These are phyloP conservation scores for Flaveria trinervia DNA, from an alignment of 129 eudicot genomes.

Conservation along the genomic window DNA sequence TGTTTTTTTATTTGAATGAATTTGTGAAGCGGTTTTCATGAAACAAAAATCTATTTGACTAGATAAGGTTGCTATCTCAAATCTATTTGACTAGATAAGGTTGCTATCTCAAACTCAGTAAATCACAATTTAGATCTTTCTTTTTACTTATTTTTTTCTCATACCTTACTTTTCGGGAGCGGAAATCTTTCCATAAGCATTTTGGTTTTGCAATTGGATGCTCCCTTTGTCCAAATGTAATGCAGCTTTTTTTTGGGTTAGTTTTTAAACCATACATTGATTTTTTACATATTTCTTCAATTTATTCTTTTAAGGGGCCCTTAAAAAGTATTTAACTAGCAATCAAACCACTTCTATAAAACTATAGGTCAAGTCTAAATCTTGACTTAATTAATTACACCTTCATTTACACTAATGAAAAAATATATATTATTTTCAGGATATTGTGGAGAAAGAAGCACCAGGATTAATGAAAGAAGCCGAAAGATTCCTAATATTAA, in stretches of 20 bases:
- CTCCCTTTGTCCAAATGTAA: no score
- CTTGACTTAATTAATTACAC: not conserved
- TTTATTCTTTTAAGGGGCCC: no score
- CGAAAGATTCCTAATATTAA: conserved; percentile 81
- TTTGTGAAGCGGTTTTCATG: not conserved
- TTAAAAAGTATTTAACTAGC: no score
- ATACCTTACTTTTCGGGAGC: no score
- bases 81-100: not conserved
- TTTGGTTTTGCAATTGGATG: no score
- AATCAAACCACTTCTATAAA: no score
- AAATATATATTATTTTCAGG: conserved; percentile 43
- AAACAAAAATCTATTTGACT: not conserved
- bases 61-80: not conserved
- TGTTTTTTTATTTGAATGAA: not conserved
- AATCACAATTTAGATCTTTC: not conserved
- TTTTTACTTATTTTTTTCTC: no score
- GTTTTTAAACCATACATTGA: no score
- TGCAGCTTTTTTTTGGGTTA: no score
- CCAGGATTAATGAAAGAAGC: conserved; percentile 98
- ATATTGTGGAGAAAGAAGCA: conserved; percentile 81
- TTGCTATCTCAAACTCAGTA: not conserved
- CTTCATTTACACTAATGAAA: not conserved
- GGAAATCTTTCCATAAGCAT: no score
- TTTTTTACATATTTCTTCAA: no score
- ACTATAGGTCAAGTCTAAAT: not conserved